Evolutionary conservation across 495 filamentous ascomycete species (phyloP).

Genomic region (Patellaria atrata): DNA sequence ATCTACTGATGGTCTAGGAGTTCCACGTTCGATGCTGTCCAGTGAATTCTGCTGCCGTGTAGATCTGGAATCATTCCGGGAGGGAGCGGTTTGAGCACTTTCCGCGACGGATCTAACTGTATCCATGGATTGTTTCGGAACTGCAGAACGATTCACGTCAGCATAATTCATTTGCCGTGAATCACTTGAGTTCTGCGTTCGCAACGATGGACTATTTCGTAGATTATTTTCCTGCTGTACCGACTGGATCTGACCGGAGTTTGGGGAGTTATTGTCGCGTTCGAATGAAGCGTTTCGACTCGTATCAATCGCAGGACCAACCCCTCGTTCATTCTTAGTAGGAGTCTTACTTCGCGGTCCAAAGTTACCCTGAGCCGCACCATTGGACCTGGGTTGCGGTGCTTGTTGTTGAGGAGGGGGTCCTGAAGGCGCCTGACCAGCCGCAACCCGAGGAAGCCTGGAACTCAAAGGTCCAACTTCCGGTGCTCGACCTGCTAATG

Average conservation of each 20-base stretch:
- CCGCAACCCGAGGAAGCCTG: constrained; percentile 54
- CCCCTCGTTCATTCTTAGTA: constrained; percentile 28
- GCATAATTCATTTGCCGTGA: too few species aligned
- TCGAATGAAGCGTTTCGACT: constrained; percentile 32
- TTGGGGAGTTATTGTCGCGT: constrained; percentile 33
- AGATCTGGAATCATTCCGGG: constrained; percentile 16
- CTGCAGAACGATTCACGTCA: too few species aligned
- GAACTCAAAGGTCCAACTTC: constrained; percentile 28
- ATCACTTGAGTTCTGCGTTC: too few species aligned
- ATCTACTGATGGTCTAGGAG: constrained; percentile 17
- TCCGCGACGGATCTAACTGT: constrained; percentile 15
- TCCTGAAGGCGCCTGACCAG: constrained; percentile 58
- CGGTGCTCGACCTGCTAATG: constrained; percentile 14
- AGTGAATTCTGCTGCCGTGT: constrained; percentile 19
- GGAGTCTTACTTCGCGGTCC: constrained; percentile 42
- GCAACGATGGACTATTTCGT: too few species aligned
- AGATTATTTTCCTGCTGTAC: too few species aligned
- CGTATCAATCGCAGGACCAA: constrained; percentile 40
- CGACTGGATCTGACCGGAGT: constrained; percentile 31
- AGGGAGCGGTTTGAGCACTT: constrained; percentile 12
- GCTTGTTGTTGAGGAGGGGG: constrained; percentile 80
- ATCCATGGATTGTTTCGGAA: constrained; percentile 13
- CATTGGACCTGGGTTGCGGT: constrained; percentile 52
- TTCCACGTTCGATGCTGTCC: constrained; percentile 18
- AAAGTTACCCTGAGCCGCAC: constrained; percentile 1